A percentile compares a stretch with the other conserved stretches of the same genome.
phyloP scores from a whole-genome alignment of 139 green algal species.

The Volvox reticuliferus region DNA sequence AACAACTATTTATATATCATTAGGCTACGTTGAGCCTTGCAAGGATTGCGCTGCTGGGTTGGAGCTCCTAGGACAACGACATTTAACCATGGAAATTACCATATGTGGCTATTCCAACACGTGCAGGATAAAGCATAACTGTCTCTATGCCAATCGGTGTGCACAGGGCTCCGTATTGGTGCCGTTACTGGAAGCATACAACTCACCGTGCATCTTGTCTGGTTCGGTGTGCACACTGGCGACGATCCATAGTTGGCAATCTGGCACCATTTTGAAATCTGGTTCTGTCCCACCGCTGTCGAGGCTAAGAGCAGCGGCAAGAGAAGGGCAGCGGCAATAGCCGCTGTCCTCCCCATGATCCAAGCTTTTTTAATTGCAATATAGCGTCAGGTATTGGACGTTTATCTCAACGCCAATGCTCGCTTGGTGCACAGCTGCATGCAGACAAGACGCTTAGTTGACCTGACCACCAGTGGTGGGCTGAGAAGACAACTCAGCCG shows the following conservation, averaged over 20 bases:
- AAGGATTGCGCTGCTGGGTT: background rate
- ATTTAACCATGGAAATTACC: too few species aligned
- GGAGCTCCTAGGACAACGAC: background rate
- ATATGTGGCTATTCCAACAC: too few species aligned
- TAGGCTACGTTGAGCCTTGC: too few species aligned
- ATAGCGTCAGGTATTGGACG: background rate
- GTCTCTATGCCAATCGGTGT: too few species aligned
- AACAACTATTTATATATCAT: too few species aligned
- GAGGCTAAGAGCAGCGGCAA: constrained; percentile 18
- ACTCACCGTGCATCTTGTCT: constrained; percentile 18
- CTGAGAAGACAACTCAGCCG: constrained; percentile 3
- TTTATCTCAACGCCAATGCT: background rate
- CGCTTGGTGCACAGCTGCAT: background rate
- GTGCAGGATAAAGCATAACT: too few species aligned
- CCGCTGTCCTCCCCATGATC: constrained; percentile 32
- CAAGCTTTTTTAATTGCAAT: background rate
- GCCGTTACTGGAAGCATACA: constrained; percentile 25
- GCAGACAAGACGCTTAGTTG: constrained; percentile 2
- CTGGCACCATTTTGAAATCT: background rate
- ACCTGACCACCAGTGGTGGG: constrained; percentile 17
- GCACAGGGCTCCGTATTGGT: too few species aligned
- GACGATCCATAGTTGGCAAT: background rate
- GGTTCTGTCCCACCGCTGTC: background rate
- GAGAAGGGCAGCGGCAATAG: constrained; percentile 27
- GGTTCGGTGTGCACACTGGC: background rate